A percentile compares a stretch with the other conserved stretches of the same genome.
Evolutionary conservation across 2,329 filamentous ascomycete genomes (phyloP).

Genomic region (Aspergillus fijiensis): DNA sequence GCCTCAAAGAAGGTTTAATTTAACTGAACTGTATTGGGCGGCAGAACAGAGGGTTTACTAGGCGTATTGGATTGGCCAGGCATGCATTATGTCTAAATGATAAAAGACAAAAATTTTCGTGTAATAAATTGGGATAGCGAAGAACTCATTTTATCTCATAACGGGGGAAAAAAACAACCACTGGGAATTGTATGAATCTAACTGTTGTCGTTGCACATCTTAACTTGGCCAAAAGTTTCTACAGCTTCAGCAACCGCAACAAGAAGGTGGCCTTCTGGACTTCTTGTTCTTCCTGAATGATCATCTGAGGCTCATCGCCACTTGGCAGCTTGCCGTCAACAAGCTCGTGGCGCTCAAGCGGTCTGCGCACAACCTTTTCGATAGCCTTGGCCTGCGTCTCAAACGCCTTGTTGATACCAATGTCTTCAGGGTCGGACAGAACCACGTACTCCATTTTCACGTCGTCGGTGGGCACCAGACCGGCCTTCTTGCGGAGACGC

Average conservation of each 20-base stretch:
- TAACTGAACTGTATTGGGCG: neutral
- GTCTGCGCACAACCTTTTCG: constrained; percentile 74
- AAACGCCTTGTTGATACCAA: constrained; percentile 71
- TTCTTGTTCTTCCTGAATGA: constrained; percentile 81
- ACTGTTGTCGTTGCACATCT: constrained; percentile 9
- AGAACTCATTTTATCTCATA: constrained; percentile 4
- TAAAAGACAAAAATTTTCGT: neutral
- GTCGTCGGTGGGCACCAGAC: constrained; percentile 86
- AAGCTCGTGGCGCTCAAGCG: constrained; percentile 67
- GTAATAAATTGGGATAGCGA: neutral
- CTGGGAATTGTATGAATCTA: constrained; percentile 12
- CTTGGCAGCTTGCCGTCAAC: constrained; percentile 59
- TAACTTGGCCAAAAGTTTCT: constrained; percentile 26
- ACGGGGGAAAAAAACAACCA: constrained; percentile 4
- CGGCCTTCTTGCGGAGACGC: constrained; percentile 88
- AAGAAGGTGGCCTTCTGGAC: constrained; percentile 79
- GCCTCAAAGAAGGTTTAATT: constrained; percentile 52
- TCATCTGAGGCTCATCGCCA: constrained; percentile 59
- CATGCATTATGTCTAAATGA: constrained; percentile 5
- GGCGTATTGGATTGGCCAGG: constrained; percentile 4
- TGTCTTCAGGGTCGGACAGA: constrained; percentile 71
- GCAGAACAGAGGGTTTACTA: neutral
- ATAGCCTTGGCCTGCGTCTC: constrained; percentile 66
- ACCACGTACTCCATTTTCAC: constrained; percentile 92
- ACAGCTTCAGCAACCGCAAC: constrained; percentile 73